A percentile compares a stretch with the other conserved stretches of the same genome.
phyloP scores from a whole-genome alignment of 345 rosid genomes.

The Eucalyptus sideroxylon region DNA sequence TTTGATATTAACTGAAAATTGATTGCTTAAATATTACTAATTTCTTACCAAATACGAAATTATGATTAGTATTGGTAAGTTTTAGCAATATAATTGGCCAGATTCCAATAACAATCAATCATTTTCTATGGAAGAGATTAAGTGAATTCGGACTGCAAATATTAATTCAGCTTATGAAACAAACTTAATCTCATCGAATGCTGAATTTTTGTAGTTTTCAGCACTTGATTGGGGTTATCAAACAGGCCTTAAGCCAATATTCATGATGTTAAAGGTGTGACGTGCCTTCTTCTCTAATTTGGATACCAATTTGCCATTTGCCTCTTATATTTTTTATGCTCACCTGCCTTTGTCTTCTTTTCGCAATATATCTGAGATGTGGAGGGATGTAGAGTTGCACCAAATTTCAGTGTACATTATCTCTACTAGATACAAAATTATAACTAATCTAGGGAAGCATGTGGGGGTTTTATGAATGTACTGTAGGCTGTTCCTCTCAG shows the following conservation, averaged over 20 bases:
- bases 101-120: too few species aligned
- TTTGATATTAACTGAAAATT: background rate
- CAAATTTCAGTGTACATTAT: background rate
- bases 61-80: too few species aligned
- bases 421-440: background rate
- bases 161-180: background rate
- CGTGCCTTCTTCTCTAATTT: background rate
- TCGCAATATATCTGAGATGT: background rate
- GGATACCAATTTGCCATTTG: background rate
- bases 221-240: background rate
- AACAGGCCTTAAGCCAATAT: background rate
- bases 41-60: too few species aligned
- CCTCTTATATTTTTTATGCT: background rate
- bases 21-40: background rate
- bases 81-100: too few species aligned
- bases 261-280: background rate
- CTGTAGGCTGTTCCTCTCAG: too few species aligned
- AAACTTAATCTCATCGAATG: background rate
- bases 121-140: background rate
- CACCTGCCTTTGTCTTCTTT: background rate
- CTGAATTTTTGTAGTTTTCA: background rate
- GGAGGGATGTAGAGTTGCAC: background rate
- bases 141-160: background rate
- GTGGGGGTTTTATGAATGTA: background rate
- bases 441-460: background rate